Evolutionary conservation across 129 eudicot genomes (phyloP), one percentile per base, ranked within the genome.

Genomic region (Centaurea solstitialis): DNA sequence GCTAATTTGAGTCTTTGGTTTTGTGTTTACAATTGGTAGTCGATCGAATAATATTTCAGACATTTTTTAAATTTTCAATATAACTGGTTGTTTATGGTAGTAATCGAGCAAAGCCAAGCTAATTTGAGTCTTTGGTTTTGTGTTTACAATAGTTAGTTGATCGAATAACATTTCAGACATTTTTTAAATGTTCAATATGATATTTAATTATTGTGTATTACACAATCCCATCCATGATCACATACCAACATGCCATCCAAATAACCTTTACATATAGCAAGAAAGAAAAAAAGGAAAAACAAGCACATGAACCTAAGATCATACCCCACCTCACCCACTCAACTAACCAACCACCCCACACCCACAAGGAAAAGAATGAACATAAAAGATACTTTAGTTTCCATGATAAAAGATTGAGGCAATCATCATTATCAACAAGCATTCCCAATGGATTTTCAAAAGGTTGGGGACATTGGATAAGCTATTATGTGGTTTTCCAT

Each of bases 361-460:
- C 74, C 74, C 65, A 77, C 41, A 70, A 70, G 70, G 24, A 30
- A 79, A 70, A 79, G 53, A 79, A 57, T 33, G 70, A 70, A 70
- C 61, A 79, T 71, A 53, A 69, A 70, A 71, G 77, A 17, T 21
- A 71, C 71, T 79, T 79, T 79, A 70, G 59, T 79, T 72, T 67
- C 74, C 81, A 77, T 41, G 40, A 66, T 67, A 67, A 77, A 76
- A 67, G 74, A 39, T 15, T 59, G 72, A 57, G 83, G 70, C n/a
- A 79, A 53, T 79, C 77, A 79, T 79, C 62, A 79, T 70, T 72
- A 71, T 70, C 40, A 71, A 71, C 83, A 79, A 33, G 61, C 76
- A 79, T 70, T 79, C 70, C 66, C 59, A 53, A 70, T 35, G 76
- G 71, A 70, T 70, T 7, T 35, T 50, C 61, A 70, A 50, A 79